Evolutionary conservation across 768 basidiomycete genomes (phyloP), one percentile per base, ranked within the genome.

Genomic region (Pulveroboletus ravenelii): DNA sequence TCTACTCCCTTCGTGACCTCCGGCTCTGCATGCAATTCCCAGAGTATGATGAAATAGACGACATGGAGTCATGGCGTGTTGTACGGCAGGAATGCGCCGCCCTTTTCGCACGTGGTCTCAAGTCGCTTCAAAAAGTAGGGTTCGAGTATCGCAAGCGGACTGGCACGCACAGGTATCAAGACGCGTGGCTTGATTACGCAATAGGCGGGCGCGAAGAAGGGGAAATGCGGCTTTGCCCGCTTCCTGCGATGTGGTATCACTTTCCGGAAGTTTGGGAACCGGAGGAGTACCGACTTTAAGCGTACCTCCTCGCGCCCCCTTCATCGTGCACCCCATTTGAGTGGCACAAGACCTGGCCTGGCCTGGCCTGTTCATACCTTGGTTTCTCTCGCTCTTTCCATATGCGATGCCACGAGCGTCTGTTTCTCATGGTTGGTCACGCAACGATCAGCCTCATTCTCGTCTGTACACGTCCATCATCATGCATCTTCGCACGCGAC

Each of bases 1-100:
- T 69, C 27, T 55, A 59, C 14, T 54, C 53, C 1, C 56, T 69
- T 7, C 68, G 56, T 34, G 55, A 64, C 42, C 53, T 69, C 13
- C 67, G 68, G n/a, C 60, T 69, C 4, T 71, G 68, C 56, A 62
- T 71, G 57, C 68, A 69, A 50, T 69, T 69, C 55, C 69, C 68
- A 0, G 68, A 69, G 32, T 69, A 66, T 37, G 68, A 69, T 37
- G 62, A 61, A 45, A 51, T 57, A 10, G 66, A 68, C 14, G 66
- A 66, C 50, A 44, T 59, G 43, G 66, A 65, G 48, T 67, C 66
- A 0, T 70, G 69, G 69, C 62, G 62, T 29, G 60, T 55, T 27
- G 44, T 57, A 35, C 62, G 68, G 25, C 51, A 55, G 29, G 65
- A 69, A 1, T 64, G 53, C 40, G 68, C 68, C 29, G 34, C 49